Percentiles rank a stretch among this genome's conserved stretches.
phyloP scores from a whole-genome alignment of 2,329 filamentous ascomycete genomes.

The Verticillium isaacii region DNA sequence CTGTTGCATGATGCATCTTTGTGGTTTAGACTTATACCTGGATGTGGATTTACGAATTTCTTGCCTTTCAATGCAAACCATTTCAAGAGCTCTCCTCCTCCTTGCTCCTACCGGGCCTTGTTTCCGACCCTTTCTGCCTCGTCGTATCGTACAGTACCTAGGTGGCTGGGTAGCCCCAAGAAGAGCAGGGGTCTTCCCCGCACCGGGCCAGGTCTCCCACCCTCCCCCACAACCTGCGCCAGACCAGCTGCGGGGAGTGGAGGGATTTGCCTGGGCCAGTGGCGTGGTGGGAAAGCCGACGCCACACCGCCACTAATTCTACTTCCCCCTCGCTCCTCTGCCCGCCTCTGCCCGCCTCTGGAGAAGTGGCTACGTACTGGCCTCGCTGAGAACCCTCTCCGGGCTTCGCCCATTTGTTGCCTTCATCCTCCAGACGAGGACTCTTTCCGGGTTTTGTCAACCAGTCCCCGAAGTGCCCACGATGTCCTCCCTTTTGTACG shows the following conservation, averaged over 20 bases:
- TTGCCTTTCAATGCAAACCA: background rate
- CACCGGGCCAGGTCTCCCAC: background rate
- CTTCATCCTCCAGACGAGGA: no score
- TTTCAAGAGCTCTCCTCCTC: background rate
- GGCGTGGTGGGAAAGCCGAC: background rate
- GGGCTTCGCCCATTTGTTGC: no score
- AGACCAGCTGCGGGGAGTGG: background rate
- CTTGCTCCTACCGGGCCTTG: background rate
- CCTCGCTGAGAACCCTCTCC: no score
- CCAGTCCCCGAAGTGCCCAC: no score
- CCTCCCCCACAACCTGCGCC: background rate
- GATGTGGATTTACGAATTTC: background rate
- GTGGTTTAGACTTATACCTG: background rate
- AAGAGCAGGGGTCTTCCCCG: background rate
- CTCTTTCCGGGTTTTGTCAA: no score
- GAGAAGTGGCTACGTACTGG: no score
- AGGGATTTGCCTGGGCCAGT: background rate
- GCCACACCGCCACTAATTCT: background rate
- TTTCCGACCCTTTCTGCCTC: no score
- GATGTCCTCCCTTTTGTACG: no score
- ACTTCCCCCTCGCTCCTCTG: background rate
- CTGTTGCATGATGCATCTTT: background rate
- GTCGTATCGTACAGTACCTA: no score
- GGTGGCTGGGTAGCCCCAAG: no score
- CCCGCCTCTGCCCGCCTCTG: no score